Evolutionary conservation across 805 yeast species (phyloP).

Genomic region (Barnettozyma salicaria): DNA sequence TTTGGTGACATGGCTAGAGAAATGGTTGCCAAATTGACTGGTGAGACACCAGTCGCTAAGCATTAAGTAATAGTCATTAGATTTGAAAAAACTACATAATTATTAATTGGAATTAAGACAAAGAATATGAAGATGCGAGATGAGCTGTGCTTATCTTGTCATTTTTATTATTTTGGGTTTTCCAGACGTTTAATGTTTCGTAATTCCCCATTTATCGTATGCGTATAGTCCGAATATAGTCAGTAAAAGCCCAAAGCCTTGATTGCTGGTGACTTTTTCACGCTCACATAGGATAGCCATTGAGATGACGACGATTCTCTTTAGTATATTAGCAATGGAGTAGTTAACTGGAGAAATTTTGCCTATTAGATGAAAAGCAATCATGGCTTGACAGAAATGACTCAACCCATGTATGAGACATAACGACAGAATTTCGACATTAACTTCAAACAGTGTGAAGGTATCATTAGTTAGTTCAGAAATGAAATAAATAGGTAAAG

Average conservation of each 20-base stretch:
- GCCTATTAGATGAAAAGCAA: slow-evolving; percentile 74
- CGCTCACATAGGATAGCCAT: slow-evolving; percentile 65
- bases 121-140: too few species aligned
- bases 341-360: slow-evolving; percentile 69
- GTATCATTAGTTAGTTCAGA: slow-evolving; percentile 38
- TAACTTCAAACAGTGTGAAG: slow-evolving; percentile 28
- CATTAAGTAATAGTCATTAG: slow-evolving; percentile 19
- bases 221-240: slow-evolving; percentile 61
- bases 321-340: slow-evolving; percentile 72
- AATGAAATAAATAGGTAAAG: slow-evolving; percentile 60
- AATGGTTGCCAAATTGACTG: slow-evolving; percentile 55
- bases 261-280: slow-evolving; percentile 33
- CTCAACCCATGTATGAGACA: slow-evolving; percentile 58
- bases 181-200: slow-evolving; percentile 13
- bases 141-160: not conserved
- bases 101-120: too few species aligned
- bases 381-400: slow-evolving; percentile 66
- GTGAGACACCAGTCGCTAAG: slow-evolving; percentile 45
- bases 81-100: not conserved
- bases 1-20: slow-evolving; percentile 91
- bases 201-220: slow-evolving; percentile 63
- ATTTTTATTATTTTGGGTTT: not conserved
- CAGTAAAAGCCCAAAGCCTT: slow-evolving; percentile 46
- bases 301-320: slow-evolving; percentile 63
- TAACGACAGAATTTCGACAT: slow-evolving; percentile 28